Percentiles rank a stretch among this genome's conserved stretches.
Conservation (phyloP, 495 filamentous ascomycete genomes). For the Evansstolkia leycettana region DNA sequence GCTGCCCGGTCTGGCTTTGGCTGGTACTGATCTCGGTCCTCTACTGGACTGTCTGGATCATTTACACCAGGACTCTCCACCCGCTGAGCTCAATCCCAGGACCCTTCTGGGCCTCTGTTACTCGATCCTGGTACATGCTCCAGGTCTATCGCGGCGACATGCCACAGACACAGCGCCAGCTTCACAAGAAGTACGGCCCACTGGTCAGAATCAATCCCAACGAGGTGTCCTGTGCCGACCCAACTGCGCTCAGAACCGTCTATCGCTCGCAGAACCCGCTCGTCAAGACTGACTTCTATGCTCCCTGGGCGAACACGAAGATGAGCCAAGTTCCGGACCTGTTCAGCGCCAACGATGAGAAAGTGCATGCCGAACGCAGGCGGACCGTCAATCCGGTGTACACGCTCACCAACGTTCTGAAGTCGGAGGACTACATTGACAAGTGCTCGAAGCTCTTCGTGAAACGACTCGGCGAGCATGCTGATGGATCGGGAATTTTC, state of each 20-base stretch:
- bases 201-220: conserved; percentile 16
- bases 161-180: conserved; percentile 4
- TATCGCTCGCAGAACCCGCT: conserved; percentile 6
- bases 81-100: conserved; percentile 8
- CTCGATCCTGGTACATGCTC: conserved; percentile 5
- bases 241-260: conserved; percentile 12
- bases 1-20: not conserved
- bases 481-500: conserved; percentile 5
- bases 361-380: conserved; percentile 8
- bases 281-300: conserved; percentile 11
- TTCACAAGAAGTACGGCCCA: conserved; percentile 11
- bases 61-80: conserved; percentile 8
- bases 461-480: conserved; percentile 7
- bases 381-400: conserved; percentile 12
- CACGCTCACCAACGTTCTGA: conserved; percentile 10
- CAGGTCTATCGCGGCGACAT: conserved; percentile 4
- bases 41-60: conserved; percentile 2
- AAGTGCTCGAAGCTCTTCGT: conserved; percentile 8
- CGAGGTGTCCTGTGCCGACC: conserved; percentile 14
- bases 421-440: conserved; percentile 9
- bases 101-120: conserved; percentile 8
- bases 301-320: conserved; percentile 5
- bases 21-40: not conserved
- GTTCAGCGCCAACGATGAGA: conserved; percentile 8
- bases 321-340: conserved; percentile 6